A percentile compares a stretch with the other conserved stretches of the same genome.
Evolutionary conservation across 177 flowering plant species (phyloP).

Genomic region (Vitis hybrid): DNA sequence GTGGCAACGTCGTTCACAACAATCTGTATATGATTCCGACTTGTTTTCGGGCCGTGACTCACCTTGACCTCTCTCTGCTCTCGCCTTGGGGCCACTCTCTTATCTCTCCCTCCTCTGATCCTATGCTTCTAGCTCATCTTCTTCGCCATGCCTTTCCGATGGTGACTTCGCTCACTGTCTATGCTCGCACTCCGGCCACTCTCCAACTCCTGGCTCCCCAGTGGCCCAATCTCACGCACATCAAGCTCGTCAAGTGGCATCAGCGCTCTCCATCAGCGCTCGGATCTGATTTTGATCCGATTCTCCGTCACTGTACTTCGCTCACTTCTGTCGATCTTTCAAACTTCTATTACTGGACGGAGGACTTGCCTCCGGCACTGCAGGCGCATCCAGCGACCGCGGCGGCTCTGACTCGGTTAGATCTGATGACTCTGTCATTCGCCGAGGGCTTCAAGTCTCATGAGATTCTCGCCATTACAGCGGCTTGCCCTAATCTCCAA

Average conservation of each 20-base stretch:
- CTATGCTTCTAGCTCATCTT: slow-evolving; percentile 33
- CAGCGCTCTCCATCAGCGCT: slow-evolving; percentile 42
- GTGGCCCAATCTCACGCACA: slow-evolving; percentile 43
- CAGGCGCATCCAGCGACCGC: slow-evolving; percentile 31
- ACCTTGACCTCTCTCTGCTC: slow-evolving; percentile 80
- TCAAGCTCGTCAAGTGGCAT: slow-evolving; percentile 89
- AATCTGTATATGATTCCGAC: slow-evolving; percentile 61
- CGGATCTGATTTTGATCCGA: slow-evolving; percentile 58
- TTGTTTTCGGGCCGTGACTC: slow-evolving; percentile 53
- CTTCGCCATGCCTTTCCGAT: slow-evolving; percentile 57
- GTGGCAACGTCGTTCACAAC: slow-evolving; percentile 60
- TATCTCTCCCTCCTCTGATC: slow-evolving; percentile 28
- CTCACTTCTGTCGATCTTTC: slow-evolving; percentile 64
- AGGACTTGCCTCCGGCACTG: slow-evolving; percentile 70
- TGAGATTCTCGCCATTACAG: slow-evolving; percentile 53
- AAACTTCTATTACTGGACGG: slow-evolving; percentile 79
- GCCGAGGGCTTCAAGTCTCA: slow-evolving; percentile 68
- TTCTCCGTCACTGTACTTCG: slow-evolving; percentile 34
- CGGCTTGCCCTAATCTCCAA: slow-evolving; percentile 54
- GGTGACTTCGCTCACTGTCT: slow-evolving; percentile 57
- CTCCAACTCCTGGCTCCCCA: slow-evolving; percentile 46
- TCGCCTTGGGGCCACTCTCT: slow-evolving; percentile 84
- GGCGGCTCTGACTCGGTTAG: slow-evolving; percentile 31
- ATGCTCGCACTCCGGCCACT: slow-evolving; percentile 50
- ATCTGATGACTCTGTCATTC: slow-evolving; percentile 55